Evolutionary conservation across 768 basidiomycete genomes (phyloP).

Genomic region (Pleurotus sapidus): DNA sequence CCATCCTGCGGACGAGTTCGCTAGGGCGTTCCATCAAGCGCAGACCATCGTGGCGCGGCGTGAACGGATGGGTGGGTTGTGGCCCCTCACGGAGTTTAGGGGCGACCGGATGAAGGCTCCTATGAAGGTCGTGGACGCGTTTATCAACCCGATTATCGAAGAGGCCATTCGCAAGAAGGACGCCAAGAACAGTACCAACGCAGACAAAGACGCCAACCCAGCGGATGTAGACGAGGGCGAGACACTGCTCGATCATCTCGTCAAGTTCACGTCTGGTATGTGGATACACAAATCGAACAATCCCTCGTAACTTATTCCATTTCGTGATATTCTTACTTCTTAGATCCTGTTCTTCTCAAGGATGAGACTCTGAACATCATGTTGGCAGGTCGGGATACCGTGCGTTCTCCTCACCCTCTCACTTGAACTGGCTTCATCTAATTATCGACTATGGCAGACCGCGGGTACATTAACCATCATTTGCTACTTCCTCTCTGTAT

Average conservation of each 20-base stretch:
- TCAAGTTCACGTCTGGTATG: slow-evolving; percentile 34
- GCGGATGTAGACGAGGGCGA: slow-evolving; percentile 21
- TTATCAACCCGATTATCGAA: slow-evolving; percentile 28
- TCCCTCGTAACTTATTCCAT: no score
- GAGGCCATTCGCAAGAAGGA: slow-evolving; percentile 20
- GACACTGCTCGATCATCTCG: slow-evolving; percentile 39
- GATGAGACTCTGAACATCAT: slow-evolving; percentile 18
- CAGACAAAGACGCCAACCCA: slow-evolving; percentile 5
- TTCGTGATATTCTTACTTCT: no score
- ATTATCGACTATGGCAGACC: background rate
- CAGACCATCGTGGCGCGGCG: slow-evolving; percentile 27
- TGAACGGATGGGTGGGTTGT: slow-evolving; percentile 24
- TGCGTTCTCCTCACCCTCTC: background rate
- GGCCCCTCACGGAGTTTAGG: slow-evolving; percentile 38
- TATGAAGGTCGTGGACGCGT: slow-evolving; percentile 35
- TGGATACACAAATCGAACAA: background rate
- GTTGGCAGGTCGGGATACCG: slow-evolving; percentile 18
- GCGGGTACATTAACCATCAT: slow-evolving; percentile 12
- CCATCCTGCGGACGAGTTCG: slow-evolving; percentile 17
- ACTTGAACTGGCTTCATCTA: background rate
- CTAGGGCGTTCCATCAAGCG: slow-evolving; percentile 29
- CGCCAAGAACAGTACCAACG: slow-evolving; percentile 7
- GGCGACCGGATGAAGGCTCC: slow-evolving; percentile 24
- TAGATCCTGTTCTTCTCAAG: slow-evolving; percentile 17
- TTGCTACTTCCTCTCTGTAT: slow-evolving; percentile 20